Evolutionary conservation across 768 basidiomycete genomes (phyloP).

Genomic region (Tephrocybe sp.): DNA sequence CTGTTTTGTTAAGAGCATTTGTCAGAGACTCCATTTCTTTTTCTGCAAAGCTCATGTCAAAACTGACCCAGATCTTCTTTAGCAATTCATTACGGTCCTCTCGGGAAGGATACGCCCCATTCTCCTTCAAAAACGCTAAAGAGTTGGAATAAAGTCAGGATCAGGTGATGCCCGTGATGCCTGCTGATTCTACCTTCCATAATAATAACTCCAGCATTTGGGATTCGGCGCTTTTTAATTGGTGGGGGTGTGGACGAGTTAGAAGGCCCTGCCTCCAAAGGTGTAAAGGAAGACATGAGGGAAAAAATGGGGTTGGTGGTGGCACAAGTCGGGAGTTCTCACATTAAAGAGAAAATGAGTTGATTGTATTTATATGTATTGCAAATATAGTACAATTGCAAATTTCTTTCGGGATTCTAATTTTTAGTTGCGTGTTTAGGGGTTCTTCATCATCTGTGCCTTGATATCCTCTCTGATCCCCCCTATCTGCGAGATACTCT

Average conservation of each 20-base stretch:
- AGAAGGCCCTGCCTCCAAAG: conserved; percentile 13
- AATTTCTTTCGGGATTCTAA: no score
- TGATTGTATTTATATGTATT: background rate
- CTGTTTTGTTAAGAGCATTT: conserved; percentile 5
- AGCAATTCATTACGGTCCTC: conserved; percentile 14
- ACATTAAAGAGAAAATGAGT: background rate
- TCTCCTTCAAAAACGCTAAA: conserved; percentile 11
- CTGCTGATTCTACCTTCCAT: conserved; percentile 22
- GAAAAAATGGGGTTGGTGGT: background rate
- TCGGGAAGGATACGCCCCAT: conserved; percentile 6
- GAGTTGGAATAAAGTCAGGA: no score
- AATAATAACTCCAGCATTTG: conserved; percentile 14
- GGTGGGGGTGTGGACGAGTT: background rate
- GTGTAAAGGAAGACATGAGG: background rate
- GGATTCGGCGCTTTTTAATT: conserved; percentile 10
- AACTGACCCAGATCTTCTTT: conserved; percentile 14
- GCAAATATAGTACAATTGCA: background rate
- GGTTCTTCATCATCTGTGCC: background rate
- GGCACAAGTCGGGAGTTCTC: background rate
- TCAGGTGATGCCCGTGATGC: conserved; percentile 6
- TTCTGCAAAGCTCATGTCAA: no score
- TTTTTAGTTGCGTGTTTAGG: no score
- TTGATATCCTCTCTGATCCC: no score
- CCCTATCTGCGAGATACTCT: background rate
- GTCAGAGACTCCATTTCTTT: background rate